Evolutionary conservation across 2,329 filamentous ascomycete species (phyloP), one percentile per base, ranked within the genome.

Genomic region (Colletotrichum incanum): DNA sequence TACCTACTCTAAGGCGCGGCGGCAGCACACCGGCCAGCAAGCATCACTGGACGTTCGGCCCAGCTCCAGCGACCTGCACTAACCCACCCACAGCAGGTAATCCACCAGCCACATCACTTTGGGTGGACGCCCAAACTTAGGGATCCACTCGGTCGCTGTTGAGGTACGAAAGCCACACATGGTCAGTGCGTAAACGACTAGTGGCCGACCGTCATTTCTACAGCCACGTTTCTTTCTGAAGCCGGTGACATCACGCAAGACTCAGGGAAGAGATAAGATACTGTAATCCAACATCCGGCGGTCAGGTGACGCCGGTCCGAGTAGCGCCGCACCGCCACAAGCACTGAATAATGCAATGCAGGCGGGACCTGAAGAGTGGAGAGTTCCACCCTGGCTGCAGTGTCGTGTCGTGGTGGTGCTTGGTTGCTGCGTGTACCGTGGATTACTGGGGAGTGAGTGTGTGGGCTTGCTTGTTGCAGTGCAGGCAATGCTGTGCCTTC

Each of bases 201-300:
- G 45, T 39, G 28, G 41, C 37, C 55, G 31, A 23, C 31, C 56
- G 31, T 31, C 64, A 62, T 43, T 20, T 59, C 60, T 54, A n/a
- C 37, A 59, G 49, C 61, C 49, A 56, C 62, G 41, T 43, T 61
- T 55, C 20, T 37, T 43, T 23, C 28, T 3, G 26, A 43, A 47
- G 31, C 43, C 55, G 45, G 72, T 74, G 72, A 74, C 72, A 74
- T 74, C 72, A 74, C 72, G 64, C 47, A 37, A 41, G 37, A 34
- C 31, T 28, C 34, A 52, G 26, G 64, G n/a, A 20, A 49, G 8
- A 49, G 64, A 65, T 54, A 65, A 69, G 72, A 72, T 73, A 31
- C 26, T 7, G 16, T 9, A 55, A 65, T 37, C 28, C 39, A 60
- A 1, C 55, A 63, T 26, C 65, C 52, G 56, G 34, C 28, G 0